Evolutionary conservation across 1,284 basidiomycete species (phyloP), one percentile per base, ranked within the genome.

Genomic region (Cryptococcus depauperatus): DNA sequence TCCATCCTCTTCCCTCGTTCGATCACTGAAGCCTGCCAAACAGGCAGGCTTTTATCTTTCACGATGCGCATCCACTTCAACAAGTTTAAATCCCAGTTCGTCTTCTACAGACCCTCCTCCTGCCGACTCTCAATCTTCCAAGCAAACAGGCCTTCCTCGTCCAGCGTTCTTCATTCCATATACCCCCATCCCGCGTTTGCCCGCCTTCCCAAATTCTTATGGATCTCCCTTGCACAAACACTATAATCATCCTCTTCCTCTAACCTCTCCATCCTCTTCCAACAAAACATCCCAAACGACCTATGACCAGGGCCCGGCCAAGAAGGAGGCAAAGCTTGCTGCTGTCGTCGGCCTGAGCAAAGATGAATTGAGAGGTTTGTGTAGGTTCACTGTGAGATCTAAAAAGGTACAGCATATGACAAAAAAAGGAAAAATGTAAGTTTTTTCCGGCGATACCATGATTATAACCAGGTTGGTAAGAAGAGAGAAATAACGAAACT

Each of bases 351-450:
- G 67, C 4, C 34, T 66, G 44, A 39, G 30, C 1, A 35, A 41
- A 23, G 47, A 47, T 3, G 66, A 67, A 50, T 22, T 73, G 27
- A 44, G 52, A 25, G 50, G 48, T 0, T 47, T 72, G 49, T 56
- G 57, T 41, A 50, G 59, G 42, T 65, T 58, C 44, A 59, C 56
- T 14, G 57, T 68, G 4, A 57, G 57, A 14, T 25, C 56, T 35
- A 61, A 59, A 51, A 50, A 61, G n/a, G 70, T 70, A 18, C 55
- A 57, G 9, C 63, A 71, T 46, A 69, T 70, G 70, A 71, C 69
- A 2, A 69, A 66, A 51, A 68, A 68, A 57, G 71, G 71, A 14
- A 66, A 67, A 48, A 63, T 64, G 69, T 70, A 55, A 56, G 70
- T 62, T n/a, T 4, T 29, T 23, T 13, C 23, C 28, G 35, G 10